Percentiles rank a stretch among this genome's conserved stretches.
Conservation (phyloP, 306 rosid species). For the Astragalus membranaceus region DNA sequence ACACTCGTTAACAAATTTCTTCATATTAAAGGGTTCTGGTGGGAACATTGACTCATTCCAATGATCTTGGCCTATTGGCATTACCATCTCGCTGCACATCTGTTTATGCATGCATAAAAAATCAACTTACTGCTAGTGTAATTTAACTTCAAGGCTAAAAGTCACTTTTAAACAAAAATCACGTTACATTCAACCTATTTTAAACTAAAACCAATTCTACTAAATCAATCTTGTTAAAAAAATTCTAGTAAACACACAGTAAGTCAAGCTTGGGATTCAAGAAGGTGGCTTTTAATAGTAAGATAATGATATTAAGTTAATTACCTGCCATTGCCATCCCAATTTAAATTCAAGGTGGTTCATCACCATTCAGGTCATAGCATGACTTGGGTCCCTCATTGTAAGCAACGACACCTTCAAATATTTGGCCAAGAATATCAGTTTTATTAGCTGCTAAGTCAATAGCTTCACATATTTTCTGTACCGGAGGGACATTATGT, state of each 20-base stretch:
- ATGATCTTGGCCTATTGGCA: conserved; percentile 38
- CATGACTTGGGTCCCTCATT: neutral
- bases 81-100: conserved; percentile 54
- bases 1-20: conserved; percentile 27
- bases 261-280: no score
- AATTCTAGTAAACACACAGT: no score
- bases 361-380: conserved; percentile 13
- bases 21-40: conserved; percentile 29
- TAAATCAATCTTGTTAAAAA: no score
- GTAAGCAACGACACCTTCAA: conserved; percentile 21
- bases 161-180: no score
- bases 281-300: neutral
- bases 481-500: conserved; percentile 22
- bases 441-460: conserved; percentile 28
- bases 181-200: no score
- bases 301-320: neutral
- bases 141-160: no score
- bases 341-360: conserved; percentile 4
- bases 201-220: no score
- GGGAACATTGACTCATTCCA: conserved; percentile 47
- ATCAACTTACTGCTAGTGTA: neutral
- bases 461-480: conserved; percentile 25
- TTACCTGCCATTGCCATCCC: conserved; percentile 45
- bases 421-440: conserved; percentile 25
- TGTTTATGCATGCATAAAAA: neutral